Evolutionary conservation across 345 rosid genomes (phyloP).

Genomic region (Streptanthus diversifolius): DNA sequence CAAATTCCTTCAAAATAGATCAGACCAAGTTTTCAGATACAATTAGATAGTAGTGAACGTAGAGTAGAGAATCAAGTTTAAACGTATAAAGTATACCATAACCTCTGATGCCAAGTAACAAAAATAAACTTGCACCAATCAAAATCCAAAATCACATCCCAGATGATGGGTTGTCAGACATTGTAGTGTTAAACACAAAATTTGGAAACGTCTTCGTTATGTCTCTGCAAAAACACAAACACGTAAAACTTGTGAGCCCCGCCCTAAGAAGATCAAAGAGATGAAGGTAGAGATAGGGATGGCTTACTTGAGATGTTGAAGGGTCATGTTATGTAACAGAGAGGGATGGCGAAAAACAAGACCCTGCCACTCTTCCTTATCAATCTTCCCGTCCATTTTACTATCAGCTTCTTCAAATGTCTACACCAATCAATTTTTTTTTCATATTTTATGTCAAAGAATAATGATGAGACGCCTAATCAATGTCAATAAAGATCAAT

Average conservation of each 20-base stretch:
- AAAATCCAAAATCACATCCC: constrained; percentile 8
- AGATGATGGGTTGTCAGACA: not conserved
- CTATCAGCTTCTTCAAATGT: constrained; percentile 79
- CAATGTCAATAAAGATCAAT: not conserved
- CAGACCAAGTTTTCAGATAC: not conserved
- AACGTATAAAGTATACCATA: not conserved
- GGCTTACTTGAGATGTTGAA: constrained; percentile 73
- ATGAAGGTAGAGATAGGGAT: not conserved
- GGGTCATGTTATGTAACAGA: constrained; percentile 60
- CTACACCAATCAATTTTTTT: constrained; percentile 35
- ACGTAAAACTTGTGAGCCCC: not conserved
- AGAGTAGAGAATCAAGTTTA: not conserved
- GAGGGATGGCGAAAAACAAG: constrained; percentile 75
- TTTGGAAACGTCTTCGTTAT: constrained; percentile 75
- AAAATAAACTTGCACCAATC: constrained; percentile 3
- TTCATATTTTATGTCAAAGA: not conserved
- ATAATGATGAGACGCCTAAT: not conserved
- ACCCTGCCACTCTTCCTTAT: constrained; percentile 72
- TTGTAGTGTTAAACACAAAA: constrained; percentile 77
- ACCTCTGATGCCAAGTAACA: not conserved
- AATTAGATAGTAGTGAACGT: constrained; percentile 2
- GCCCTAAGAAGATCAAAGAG: not conserved
- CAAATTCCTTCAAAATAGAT: not conserved
- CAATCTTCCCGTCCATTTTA: constrained; percentile 66
- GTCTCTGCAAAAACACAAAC: constrained; percentile 46